phyloP scores from a whole-genome alignment of 2,329 filamentous ascomycete genomes.

The Fusarium falciforme region DNA sequence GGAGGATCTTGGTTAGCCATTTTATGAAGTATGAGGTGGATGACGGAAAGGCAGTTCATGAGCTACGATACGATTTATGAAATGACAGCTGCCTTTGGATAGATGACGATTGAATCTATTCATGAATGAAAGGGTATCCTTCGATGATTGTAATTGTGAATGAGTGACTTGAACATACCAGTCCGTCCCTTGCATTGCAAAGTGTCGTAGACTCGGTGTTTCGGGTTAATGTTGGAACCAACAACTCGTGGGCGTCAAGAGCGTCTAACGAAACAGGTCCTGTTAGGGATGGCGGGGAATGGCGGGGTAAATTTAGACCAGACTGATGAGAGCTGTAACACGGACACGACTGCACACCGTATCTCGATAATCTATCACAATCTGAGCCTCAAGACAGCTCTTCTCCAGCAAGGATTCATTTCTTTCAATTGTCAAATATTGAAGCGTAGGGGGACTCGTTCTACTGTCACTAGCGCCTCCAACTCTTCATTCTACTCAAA shows the following conservation, averaged over 20 bases:
- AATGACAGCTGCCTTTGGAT: slow-evolving; percentile 47
- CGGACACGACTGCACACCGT: slow-evolving; percentile 21
- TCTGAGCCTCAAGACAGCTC: neutral
- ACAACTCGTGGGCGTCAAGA: neutral
- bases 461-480: neutral
- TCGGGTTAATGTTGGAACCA: slow-evolving; percentile 5
- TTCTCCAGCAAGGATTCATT: neutral
- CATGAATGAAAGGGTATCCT: slow-evolving; percentile 38
- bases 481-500: neutral
- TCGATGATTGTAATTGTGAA: neutral
- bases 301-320: slow-evolving; percentile 28
- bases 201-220: neutral
- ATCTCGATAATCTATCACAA: neutral
- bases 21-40: slow-evolving; percentile 40
- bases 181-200: neutral
- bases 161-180: neutral
- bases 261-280: slow-evolving; percentile 10
- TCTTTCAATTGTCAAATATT: neutral
- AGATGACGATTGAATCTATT: slow-evolving; percentile 67
- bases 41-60: slow-evolving; percentile 37
- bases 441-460: neutral
- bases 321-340: slow-evolving; percentile 6
- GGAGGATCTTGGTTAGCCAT: slow-evolving; percentile 49
- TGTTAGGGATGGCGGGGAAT: slow-evolving; percentile 24
- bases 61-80: slow-evolving; percentile 34